Evolutionary conservation across 371 early-diverging fungal genomes (phyloP), one percentile per base, ranked within the genome.

Genomic region (Mortierella sp.): DNA sequence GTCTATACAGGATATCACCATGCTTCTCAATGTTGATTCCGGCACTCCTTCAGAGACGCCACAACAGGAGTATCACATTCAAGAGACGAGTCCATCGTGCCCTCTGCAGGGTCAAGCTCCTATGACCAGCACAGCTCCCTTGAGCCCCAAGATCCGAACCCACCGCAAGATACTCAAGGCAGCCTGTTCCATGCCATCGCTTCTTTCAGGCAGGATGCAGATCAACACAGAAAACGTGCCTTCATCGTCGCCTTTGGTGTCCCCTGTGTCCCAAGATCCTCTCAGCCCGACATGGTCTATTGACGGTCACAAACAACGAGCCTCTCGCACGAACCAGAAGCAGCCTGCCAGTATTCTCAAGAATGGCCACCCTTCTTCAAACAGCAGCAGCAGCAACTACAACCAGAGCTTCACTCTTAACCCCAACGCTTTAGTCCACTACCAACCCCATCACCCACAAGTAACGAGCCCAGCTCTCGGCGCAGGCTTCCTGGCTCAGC

Each of bases 301-400:
- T 10, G 48, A 47, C 2, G 26, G 28, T 7, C 72, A 42, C 31
- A 24, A 44, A 50, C 72, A 13, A 7, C 60, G 16, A 38, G 13
- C 24, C 60, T 5, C 31, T n/a, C 26, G 16, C 4, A n/a, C 45
- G n/a, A 55, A n/a, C n/a, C 34, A n/a, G 2, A 78, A 78, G 19
- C 50, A 50, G 3, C 58, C 57, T n/a, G 21, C n/a, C 54, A 55
- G 77, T 31, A 76, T 76, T 45, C 71, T 76, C 71, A 76, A 55
- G 57, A 54, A 71, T 19, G 55, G 38, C 26, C 50, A 50, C 16
- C 21, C 28, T 1, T 73, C 54, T 55, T 2, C 19, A 3, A 14
- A 42, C 11, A 9, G 1, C 48, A 13, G 21, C n/a, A 57, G 6
- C 47, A 34, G n/a, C 9, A 60, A 7, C n/a, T 42, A n/a, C 42